Base-by-base conservation (phyloP, 2,329 filamentous ascomycete species). In the Penicillium sp. region DNA sequence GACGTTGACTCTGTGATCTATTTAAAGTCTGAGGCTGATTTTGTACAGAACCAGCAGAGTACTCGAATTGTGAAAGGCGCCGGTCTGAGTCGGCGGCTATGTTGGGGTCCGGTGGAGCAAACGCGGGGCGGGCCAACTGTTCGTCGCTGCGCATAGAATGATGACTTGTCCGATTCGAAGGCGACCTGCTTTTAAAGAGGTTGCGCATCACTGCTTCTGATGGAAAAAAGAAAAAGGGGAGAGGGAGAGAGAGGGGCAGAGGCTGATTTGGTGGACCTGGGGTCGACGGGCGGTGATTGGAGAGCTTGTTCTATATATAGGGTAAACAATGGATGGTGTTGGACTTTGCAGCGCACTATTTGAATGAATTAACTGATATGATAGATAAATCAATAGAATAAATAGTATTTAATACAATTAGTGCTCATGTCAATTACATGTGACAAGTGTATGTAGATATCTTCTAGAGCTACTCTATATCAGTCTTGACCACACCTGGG, bases 1-100 rank as follows among this genome's bases (percentile, higher is more conserved):
- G 64, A 46, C 66, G 65, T 20, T 68, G 67, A 48, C 67, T 69
- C 44, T 67, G 65, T 4, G 67, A 66, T 24, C 67, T 67, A 37
- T 55, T 54, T 42, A 65, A 50, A 24, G 54, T 53, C 16, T 49
- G 51, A 24, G 42, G 38, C 34, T 51, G 51, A 3, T 32, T 45
- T 22, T 46, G 52, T 18, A 26, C 22, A 24, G 51, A 32, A 14
- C 43, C 35, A n/a, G 5, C 26, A 4, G 31, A 20, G 32, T 59
- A 55, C 57, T 54, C 52, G 20, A 44, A 43, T 54, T 50, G 52
- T 49, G 52, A 50, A 50, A 50, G 43, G 52, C 52, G 45, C 38
- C 52, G 52, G 37, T 54, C 38, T 26, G 31, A 40, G 13, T 50
- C 51, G 55, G 18, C 31, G 40, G 24, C 7, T 43, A 54, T 47